Evolutionary conservation across 176 grass and related monocot species (phyloP).

Genomic region (Lolium rigidum): DNA sequence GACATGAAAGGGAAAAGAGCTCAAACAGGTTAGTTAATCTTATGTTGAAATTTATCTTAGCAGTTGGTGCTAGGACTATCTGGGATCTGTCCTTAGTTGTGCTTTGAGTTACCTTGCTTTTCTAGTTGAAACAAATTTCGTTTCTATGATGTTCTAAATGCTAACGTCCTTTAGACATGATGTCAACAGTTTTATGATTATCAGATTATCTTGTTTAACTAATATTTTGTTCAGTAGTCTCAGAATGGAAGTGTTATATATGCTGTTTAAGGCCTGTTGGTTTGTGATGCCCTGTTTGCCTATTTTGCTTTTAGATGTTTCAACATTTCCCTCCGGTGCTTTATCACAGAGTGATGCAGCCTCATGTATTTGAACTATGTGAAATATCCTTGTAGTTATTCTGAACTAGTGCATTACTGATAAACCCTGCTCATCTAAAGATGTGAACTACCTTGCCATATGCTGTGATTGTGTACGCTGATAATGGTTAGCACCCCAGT

Average conservation of each 20-base stretch:
- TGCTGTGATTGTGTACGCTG: constrained; percentile 5
- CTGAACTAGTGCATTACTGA: background rate
- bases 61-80: background rate
- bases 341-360: background rate
- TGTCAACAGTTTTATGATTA: background rate
- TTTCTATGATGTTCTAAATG: too few species aligned
- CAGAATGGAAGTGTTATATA: too few species aligned
- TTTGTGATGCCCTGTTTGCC: background rate
- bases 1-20: constrained; percentile 47
- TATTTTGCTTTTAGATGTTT: constrained; percentile 14
- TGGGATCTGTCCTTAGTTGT: background rate
- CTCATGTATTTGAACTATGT: background rate
- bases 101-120: too few species aligned
- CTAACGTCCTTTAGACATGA: background rate
- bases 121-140: too few species aligned
- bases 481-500: background rate
- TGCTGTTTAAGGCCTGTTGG: too few species aligned
- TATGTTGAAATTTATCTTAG: constrained; percentile 1
- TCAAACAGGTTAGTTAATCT: constrained; percentile 58
- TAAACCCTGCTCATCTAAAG: background rate
- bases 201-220: too few species aligned
- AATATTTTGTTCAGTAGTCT: too few species aligned
- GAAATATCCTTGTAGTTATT: background rate
- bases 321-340: background rate
- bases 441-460: background rate